Evolutionary conservation across 345 rosid species (phyloP), one percentile per base, ranked within the genome.

Genomic region (Fremontodendron californicum): DNA sequence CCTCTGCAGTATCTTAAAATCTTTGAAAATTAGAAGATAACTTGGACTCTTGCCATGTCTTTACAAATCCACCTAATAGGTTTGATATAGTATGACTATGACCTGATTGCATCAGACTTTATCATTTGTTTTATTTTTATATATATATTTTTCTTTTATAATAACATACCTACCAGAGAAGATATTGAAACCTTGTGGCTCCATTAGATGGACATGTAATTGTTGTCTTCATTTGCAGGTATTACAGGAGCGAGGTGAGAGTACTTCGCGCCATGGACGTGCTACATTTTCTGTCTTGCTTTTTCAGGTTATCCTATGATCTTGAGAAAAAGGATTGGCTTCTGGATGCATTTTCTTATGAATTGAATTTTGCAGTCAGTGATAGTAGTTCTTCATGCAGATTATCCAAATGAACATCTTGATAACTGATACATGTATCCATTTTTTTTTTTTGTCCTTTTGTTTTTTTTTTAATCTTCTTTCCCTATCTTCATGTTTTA

Each of bases 231-330:
- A 66, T 75, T 75, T 85, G 77, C 89, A 93, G 99, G 99, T 93
- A 76, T 89, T 92, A 86, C 99, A 93, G 78, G 99, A 95, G 86
- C 88, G 99, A 61, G 97, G 98, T 69, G 99, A 95, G 89, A 95
- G 98, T 83, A 95, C 98, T 81, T 95, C 98, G 5, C 94, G 97
- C 57, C 99, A 95, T 90, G 99, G 99, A 65, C 98, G 98, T 45
- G 97, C 99, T 76, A 89, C 99, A 79, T 93, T 95, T 85, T 95
- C 98, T 49, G 99, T 93, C 85, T 84, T 95, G 82, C 96, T 93
- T 71, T 95, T 95, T 82, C 98, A 95, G 98, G 99, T 93, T 55
- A 72, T 70, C 84, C 78, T 73, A 62, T 54, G 49, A 60, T 73
- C 39, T 75, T 15, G 27, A 58, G 3, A 49, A 77, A 61, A 46